Evolutionary conservation across 2,329 filamentous ascomycete genomes (phyloP).

Genomic region (Colletotrichum siamense): DNA sequence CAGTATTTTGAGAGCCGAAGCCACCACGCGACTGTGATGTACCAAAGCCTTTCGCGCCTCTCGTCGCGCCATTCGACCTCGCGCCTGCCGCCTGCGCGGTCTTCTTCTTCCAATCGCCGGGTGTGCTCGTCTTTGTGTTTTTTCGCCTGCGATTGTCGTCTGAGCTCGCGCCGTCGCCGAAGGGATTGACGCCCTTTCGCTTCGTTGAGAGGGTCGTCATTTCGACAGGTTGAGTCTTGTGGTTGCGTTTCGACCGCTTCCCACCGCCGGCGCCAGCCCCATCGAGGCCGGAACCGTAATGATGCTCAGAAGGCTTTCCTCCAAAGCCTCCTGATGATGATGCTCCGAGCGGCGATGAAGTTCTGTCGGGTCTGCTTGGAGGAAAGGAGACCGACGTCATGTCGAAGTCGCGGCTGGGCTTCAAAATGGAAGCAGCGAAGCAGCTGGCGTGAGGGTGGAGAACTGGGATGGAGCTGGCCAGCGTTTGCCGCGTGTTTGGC

Average conservation of each 20-base stretch:
- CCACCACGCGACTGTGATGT: slow-evolving; percentile 11
- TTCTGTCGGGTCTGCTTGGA: slow-evolving; percentile 14
- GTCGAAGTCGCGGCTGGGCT: slow-evolving; percentile 12
- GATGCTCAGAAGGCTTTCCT: background rate
- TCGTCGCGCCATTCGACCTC: slow-evolving; percentile 16
- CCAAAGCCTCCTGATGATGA: slow-evolving; percentile 11
- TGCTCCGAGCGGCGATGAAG: background rate
- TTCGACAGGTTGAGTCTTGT: slow-evolving; percentile 27
- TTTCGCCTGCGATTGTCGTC: slow-evolving; percentile 22
- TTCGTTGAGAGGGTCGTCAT: slow-evolving; percentile 31
- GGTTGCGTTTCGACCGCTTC: slow-evolving; percentile 29
- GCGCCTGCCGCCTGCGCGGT: background rate
- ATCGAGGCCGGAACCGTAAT: slow-evolving; percentile 34
- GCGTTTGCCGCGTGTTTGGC: slow-evolving; percentile 6
- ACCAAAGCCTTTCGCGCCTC: background rate
- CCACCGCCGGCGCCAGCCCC: slow-evolving; percentile 32
- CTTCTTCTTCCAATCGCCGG: slow-evolving; percentile 27
- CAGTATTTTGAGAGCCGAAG: slow-evolving; percentile 8
- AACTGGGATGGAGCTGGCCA: slow-evolving; percentile 19
- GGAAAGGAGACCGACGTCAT: slow-evolving; percentile 21
- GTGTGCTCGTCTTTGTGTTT: slow-evolving; percentile 24
- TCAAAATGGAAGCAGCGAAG: slow-evolving; percentile 5
- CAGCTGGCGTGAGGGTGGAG: slow-evolving; percentile 15
- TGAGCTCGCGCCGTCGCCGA: slow-evolving; percentile 26
- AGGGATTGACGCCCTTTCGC: slow-evolving; percentile 28